A percentile compares a stretch with the other conserved stretches of the same genome.
Conservation (phyloP, 2,329 filamentous ascomycete genomes). For the Trichoderma sp. region DNA sequence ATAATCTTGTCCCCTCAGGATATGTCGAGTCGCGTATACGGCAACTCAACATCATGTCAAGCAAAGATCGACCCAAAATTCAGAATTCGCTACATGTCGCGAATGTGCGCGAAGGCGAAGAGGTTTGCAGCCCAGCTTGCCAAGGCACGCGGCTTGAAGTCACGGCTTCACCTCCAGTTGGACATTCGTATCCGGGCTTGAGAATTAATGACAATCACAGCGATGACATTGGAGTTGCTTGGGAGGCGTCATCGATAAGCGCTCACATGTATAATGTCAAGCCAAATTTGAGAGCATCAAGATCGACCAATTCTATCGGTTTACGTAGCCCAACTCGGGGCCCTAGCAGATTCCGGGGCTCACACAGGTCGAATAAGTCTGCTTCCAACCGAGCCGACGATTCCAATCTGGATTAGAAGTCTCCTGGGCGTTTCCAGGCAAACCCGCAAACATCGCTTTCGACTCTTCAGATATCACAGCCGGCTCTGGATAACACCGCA, state of each 20-base stretch:
- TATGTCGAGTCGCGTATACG: conserved; percentile 39
- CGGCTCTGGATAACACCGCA: conserved; percentile 40
- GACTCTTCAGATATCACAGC: conserved; percentile 28
- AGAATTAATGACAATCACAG: conserved; percentile 29
- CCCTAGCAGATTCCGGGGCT: not conserved
- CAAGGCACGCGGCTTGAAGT: conserved; percentile 34
- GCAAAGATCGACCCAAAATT: conserved; percentile 26
- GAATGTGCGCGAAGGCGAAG: conserved; percentile 31
- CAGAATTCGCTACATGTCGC: not conserved
- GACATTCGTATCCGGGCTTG: conserved; percentile 33
- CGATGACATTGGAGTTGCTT: conserved; percentile 23
- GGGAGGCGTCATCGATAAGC: conserved; percentile 10
- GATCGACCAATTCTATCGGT: conserved; percentile 22
- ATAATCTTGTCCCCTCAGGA: conserved; percentile 35
- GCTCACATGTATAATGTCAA: conserved; percentile 10
- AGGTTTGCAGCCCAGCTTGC: conserved; percentile 37
- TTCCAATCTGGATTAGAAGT: not conserved
- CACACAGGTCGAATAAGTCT: not conserved
- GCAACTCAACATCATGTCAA: conserved; percentile 35
- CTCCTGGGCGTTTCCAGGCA: not conserved
- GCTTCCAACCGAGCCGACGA: not conserved
- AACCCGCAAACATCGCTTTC: conserved; percentile 23
- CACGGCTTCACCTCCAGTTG: conserved; percentile 31
- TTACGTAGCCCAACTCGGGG: not conserved
- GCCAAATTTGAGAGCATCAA: conserved; percentile 22